These are phyloP conservation scores for Cicer chorassanicum DNA, from an alignment of 306 rosid species.

Conservation along the genomic window DNA sequence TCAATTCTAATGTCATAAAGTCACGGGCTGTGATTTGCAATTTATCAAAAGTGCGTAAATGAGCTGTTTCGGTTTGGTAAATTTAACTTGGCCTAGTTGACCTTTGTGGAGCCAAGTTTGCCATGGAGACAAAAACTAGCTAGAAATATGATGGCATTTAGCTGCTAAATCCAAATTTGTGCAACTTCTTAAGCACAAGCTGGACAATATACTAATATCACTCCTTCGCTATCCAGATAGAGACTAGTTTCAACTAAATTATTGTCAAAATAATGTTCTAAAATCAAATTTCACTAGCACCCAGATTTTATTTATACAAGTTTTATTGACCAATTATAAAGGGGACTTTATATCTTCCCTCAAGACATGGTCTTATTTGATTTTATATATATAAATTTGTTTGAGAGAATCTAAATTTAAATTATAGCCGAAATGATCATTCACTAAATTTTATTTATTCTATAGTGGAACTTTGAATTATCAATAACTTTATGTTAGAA, in stretches of 20 bases:
- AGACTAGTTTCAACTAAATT: slow-evolving; percentile 33
- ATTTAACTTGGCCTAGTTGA: slow-evolving; percentile 32
- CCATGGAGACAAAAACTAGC: slow-evolving; percentile 41
- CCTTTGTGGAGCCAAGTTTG: slow-evolving; percentile 37
- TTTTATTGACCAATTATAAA: no score
- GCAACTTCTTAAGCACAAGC: slow-evolving; percentile 43
- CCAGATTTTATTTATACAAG: no score
- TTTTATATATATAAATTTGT: no score
- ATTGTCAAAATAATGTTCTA: neutral
- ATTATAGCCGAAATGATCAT: no score
- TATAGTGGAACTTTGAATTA: no score
- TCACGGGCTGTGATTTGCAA: no score
- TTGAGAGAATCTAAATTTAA: no score
- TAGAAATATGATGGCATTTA: slow-evolving; percentile 24
- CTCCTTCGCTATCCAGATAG: neutral
- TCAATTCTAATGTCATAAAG: no score
- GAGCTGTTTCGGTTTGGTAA: neutral
- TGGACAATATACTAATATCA: slow-evolving; percentile 42
- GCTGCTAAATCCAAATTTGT: slow-evolving; percentile 46
- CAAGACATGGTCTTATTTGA: no score
- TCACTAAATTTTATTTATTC: no score
- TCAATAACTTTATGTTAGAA: no score
- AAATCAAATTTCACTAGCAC: slow-evolving; percentile 12
- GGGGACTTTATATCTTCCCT: no score
- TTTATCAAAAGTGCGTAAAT: neutral